Evolutionary conservation across 2,329 filamentous ascomycete species (phyloP).

Genomic region (Cryphonectria naterciae): DNA sequence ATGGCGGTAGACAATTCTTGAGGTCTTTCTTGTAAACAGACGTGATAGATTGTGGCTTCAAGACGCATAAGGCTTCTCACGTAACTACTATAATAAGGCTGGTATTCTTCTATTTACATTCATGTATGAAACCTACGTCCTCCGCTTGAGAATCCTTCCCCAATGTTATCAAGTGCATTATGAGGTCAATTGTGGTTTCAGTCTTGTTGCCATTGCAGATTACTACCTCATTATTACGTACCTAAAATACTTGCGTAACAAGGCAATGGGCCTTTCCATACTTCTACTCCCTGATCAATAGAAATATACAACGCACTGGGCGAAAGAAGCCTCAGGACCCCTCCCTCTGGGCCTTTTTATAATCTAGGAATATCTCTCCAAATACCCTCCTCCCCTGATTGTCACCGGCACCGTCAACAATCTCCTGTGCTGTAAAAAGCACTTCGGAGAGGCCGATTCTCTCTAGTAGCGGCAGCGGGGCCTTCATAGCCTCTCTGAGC

Average conservation of each 20-base stretch:
- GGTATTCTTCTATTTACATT: too few relatives aligned
- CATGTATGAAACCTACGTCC: background rate
- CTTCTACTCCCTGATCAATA: background rate
- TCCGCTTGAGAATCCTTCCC: too few relatives aligned
- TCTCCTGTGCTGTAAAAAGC: conserved; percentile 36
- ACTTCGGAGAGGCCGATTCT: conserved; percentile 35
- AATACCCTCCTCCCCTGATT: conserved; percentile 35
- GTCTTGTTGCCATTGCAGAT: too few relatives aligned
- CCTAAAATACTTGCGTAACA: background rate
- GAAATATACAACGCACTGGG: background rate
- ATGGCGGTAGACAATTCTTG: conserved; percentile 28
- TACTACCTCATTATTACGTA: background rate
- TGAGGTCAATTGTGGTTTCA: too few relatives aligned
- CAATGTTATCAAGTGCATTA: too few relatives aligned
- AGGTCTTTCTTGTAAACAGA: background rate
- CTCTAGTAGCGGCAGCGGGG: conserved; percentile 34
- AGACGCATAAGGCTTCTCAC: too few relatives aligned
- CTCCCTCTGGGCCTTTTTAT: conserved; percentile 23
- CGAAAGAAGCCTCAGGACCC: background rate
- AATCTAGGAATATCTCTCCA: conserved; percentile 34
- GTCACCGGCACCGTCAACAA: conserved; percentile 30
- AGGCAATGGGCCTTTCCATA: background rate
- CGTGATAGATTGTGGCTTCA: too few relatives aligned
- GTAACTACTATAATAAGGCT: background rate
- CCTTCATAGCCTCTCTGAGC: conserved; percentile 32